Base-by-base conservation (phyloP, 305 asterid species). In the Lippia alba region DNA sequence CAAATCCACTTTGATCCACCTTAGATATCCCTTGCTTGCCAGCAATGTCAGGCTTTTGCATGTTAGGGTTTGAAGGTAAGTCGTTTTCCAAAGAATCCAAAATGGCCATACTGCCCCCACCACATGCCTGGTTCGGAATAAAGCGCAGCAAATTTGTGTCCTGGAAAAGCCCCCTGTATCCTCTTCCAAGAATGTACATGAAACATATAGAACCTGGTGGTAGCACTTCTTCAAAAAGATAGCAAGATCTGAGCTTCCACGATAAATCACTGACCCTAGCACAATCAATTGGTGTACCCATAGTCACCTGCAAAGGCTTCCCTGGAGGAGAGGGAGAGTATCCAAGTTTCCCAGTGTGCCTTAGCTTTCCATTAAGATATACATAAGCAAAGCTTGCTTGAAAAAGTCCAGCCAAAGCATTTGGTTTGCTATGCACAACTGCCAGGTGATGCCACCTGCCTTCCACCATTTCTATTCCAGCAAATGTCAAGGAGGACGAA, bases 371-470 rank as follows among this genome's bases (percentile, higher is more conserved):
- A 76, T 88, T 82, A 69, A 88, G 85, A 78, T 88, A 88, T 41
- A 88, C 85, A 78, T 79, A 75, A 70, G 94, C 94, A 71, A 88
- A 71, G 68, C 94, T 88, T 50, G 91, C 82, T 70, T 88, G 94
- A 77, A 88, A 88, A 51, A 88, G 83, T 44, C 94, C 94, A 64
- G 91, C 91, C 87, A 88, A 82, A 64, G 94, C 94, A 79, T 88
- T 86, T 66, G 94, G 94, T 76, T 88, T 88, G 80, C 90, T 86
- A 79, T 88, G 94, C 76, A 88, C 94, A 68, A 88, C 78, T 53
- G 89, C 86, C 10, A 88, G 91, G 80, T 88, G 94, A 84, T 88
- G 82, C 94, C 94, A 88, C 76, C 90, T 82, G 56, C 85, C 88
- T 79, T 88, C 94, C 75, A 82, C 88, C 80, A 88, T 80, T 61